Evolutionary conservation across 768 basidiomycete species (phyloP).

Genomic region (Tricholoma terreum): DNA sequence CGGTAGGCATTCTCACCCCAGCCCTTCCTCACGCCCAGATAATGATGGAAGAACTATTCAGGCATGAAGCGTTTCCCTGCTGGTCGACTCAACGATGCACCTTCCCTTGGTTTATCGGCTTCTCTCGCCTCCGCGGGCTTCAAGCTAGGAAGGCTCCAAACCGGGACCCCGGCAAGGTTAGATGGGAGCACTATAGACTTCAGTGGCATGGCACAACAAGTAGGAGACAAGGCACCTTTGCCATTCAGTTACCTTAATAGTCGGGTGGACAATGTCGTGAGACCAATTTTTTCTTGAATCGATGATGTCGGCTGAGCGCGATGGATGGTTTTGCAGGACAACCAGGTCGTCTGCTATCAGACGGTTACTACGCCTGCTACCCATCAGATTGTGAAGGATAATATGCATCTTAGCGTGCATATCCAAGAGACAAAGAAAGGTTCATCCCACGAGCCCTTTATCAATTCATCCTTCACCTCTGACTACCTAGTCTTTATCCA

Average conservation of each 20-base stretch:
- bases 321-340: slow-evolving; percentile 39
- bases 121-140: slow-evolving; percentile 77
- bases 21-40: not conserved
- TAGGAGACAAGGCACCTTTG: slow-evolving; percentile 59
- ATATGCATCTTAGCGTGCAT: slow-evolving; percentile 75
- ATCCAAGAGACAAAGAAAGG: slow-evolving; percentile 90
- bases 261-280: slow-evolving; percentile 68
- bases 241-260: slow-evolving; percentile 78
- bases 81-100: slow-evolving; percentile 70
- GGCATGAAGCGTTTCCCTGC: slow-evolving; percentile 75
- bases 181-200: slow-evolving; percentile 72
- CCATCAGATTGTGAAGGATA: slow-evolving; percentile 71
- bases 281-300: slow-evolving; percentile 11
- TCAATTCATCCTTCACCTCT: not conserved
- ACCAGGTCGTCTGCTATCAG: slow-evolving; percentile 70
- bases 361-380: slow-evolving; percentile 73
- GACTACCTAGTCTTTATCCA: slow-evolving; percentile 21
- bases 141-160: slow-evolving; percentile 79
- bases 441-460: slow-evolving; percentile 14
- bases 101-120: slow-evolving; percentile 70
- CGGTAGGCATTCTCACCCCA: slow-evolving; percentile 36
- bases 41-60: slow-evolving; percentile 18
- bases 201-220: slow-evolving; percentile 53
- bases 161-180: slow-evolving; percentile 82
- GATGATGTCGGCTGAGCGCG: not conserved